Conservation (phyloP, 2,329 filamentous ascomycete genomes). For the Ophiostoma novo-ulmi region DNA sequence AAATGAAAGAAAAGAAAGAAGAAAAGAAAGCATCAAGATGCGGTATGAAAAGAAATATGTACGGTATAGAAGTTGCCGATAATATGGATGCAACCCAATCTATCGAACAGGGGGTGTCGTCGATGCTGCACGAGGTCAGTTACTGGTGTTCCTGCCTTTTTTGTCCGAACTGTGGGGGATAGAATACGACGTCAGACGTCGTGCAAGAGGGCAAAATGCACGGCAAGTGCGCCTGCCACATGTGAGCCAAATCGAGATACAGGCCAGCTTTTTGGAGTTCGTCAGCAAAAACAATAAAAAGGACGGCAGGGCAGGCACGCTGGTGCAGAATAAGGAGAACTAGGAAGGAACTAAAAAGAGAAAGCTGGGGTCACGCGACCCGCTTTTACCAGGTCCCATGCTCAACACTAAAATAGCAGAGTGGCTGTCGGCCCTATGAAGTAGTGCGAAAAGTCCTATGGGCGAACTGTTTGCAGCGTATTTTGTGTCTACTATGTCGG, state of each 20-base stretch:
- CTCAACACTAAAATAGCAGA: not conserved
- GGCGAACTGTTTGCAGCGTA: conserved; percentile 1
- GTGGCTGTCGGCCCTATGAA: not conserved
- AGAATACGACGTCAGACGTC: not conserved
- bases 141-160: not conserved
- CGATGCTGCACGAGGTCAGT: not conserved
- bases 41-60: not conserved
- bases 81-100: not conserved
- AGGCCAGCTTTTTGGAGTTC: not conserved
- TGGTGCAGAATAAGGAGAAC: not conserved
- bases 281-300: not conserved
- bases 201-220: not conserved
- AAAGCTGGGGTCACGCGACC: not conserved
- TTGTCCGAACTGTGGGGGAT: not conserved
- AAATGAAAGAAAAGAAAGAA: not conserved
- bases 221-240: conserved; percentile 1
- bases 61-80: not conserved
- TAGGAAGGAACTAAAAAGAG: not conserved
- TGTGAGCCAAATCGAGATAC: not conserved
- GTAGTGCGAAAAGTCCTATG: not conserved
- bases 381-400: conserved; percentile 7
- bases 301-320: not conserved
- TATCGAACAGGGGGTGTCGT: not conserved
- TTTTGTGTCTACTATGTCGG: not conserved
- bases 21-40: not conserved